phyloP scores from a whole-genome alignment of 257 asterid species.

The Cynanchum wilfordii region DNA sequence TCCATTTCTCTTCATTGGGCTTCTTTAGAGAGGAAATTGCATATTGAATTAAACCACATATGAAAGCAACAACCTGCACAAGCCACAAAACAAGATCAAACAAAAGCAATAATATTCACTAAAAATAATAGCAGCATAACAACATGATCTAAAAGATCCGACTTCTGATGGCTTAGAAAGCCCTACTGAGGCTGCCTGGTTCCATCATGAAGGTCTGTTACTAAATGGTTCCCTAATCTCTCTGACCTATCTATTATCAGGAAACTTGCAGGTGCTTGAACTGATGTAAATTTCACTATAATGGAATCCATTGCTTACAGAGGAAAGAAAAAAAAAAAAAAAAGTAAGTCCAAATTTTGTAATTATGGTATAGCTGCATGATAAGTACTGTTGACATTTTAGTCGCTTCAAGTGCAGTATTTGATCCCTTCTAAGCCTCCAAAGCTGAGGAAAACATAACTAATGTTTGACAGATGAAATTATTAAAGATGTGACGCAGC shows the following conservation, averaged over 20 bases:
- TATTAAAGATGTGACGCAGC: background rate
- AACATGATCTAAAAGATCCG: background rate
- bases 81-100: background rate
- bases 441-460: constrained; percentile 1
- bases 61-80: constrained; percentile 79
- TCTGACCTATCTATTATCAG: background rate
- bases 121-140: background rate
- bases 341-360: background rate
- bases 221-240: background rate
- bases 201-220: background rate
- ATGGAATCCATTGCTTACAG: background rate
- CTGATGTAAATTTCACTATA: background rate
- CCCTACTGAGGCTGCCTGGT: background rate
- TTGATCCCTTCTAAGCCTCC: background rate
- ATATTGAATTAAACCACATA: constrained; percentile 70
- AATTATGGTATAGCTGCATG: background rate
- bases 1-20: constrained; percentile 43
- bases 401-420: background rate
- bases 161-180: background rate
- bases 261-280: background rate
- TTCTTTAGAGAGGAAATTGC: constrained; percentile 44
- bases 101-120: constrained; percentile 2
- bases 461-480: background rate
- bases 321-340: background rate
- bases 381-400: background rate